A percentile compares a stretch with the other conserved stretches of the same genome.
Conservation (phyloP, 2,329 filamentous ascomycete genomes). For the Dactylellina sp. region DNA sequence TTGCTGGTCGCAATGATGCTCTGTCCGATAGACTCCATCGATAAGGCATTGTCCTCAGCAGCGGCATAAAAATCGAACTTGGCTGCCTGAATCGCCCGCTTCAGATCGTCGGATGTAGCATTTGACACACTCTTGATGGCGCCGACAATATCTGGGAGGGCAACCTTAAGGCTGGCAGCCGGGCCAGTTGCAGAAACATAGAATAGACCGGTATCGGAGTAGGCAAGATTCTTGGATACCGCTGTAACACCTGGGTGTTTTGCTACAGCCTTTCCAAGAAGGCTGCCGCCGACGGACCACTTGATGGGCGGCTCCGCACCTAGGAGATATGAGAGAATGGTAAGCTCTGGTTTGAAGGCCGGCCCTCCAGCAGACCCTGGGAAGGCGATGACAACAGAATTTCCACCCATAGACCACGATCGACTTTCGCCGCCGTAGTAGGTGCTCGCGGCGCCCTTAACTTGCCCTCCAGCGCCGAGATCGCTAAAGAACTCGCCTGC, state of each 20-base stretch:
- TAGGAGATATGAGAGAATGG: conserved; percentile 87
- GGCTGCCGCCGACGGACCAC: conserved; percentile 92
- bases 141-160: conserved; percentile 81
- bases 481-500: conserved; percentile 89
- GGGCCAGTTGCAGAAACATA: conserved; percentile 82
- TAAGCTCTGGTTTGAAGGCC: conserved; percentile 87
- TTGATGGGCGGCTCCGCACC: conserved; percentile 93
- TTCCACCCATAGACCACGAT: conserved; percentile 79
- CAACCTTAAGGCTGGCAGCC: conserved; percentile 77
- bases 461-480: conserved; percentile 70
- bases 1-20: conserved; percentile 84
- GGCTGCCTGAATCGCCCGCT: conserved; percentile 90
- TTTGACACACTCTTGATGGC: conserved; percentile 82
- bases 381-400: conserved; percentile 90
- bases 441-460: conserved; percentile 75
- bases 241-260: conserved; percentile 75
- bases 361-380: conserved; percentile 76
- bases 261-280: conserved; percentile 82
- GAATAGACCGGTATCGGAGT: conserved; percentile 94
- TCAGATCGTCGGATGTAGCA: conserved; percentile 83
- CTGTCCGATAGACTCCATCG: conserved; percentile 84
- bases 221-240: conserved; percentile 80
- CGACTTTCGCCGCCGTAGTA: conserved; percentile 97
- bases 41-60: conserved; percentile 80
- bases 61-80: conserved; percentile 91